Conservation (phyloP, 805 yeast genomes). For the Lachancea kluyveri region DNA sequence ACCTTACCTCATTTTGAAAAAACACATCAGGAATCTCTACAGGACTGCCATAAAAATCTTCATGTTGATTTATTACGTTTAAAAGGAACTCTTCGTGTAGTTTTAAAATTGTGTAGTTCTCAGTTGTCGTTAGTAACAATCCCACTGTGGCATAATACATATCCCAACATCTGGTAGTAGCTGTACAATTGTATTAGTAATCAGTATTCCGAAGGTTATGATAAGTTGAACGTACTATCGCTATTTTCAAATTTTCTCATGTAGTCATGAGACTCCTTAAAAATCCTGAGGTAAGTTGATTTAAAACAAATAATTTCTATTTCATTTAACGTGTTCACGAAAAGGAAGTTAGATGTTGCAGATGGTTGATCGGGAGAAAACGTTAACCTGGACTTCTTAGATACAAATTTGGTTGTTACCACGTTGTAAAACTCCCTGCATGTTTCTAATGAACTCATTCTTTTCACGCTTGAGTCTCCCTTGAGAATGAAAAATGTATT, state of each 20-base stretch:
- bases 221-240: conserved; percentile 6
- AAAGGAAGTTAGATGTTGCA: background rate
- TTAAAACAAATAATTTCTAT: conserved; percentile 34
- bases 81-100: conserved; percentile 25
- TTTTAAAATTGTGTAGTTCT: conserved; percentile 30
- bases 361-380: conserved; percentile 16
- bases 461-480: background rate
- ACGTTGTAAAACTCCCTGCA: conserved; percentile 16
- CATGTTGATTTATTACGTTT: conserved; percentile 6
- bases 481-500: too few relatives aligned
- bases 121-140: conserved; percentile 32
- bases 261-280: conserved; percentile 28
- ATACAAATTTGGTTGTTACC: conserved; percentile 5
- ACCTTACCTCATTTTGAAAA: conserved; percentile 12
- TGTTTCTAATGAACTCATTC: too few relatives aligned
- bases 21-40: conserved; percentile 10
- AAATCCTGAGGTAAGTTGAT: conserved; percentile 22
- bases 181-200: background rate
- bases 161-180: conserved; percentile 6
- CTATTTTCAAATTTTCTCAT: conserved; percentile 6
- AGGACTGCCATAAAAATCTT: background rate
- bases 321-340: conserved; percentile 4
- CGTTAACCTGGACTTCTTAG: conserved; percentile 9
- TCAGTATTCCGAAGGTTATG: background rate
- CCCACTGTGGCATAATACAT: conserved; percentile 29